Evolutionary conservation across 2,329 filamentous ascomycete species (phyloP).

Genomic region (Sporothrix globosa): DNA sequence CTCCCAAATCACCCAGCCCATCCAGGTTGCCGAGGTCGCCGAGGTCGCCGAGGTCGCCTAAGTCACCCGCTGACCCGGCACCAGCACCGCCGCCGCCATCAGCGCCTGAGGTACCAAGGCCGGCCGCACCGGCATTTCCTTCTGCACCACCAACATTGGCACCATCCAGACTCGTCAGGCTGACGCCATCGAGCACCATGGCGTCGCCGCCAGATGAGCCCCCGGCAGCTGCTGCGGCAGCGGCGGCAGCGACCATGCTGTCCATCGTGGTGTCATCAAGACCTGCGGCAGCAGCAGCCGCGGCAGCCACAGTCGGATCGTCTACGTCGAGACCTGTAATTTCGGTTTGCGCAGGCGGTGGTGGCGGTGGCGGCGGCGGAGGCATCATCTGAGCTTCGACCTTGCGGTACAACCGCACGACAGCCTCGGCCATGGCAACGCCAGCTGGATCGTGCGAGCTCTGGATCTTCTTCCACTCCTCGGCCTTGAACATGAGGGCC

Average conservation of each 20-base stretch:
- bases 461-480: conserved; percentile 60
- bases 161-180: conserved; percentile 4
- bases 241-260: conserved; percentile 29
- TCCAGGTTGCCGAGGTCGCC: conserved; percentile 29
- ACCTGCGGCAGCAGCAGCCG: conserved; percentile 23
- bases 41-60: conserved; percentile 34
- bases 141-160: background rate
- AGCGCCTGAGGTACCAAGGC: background rate
- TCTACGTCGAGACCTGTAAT: conserved; percentile 28
- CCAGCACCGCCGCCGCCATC: background rate
- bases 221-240: background rate
- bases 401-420: conserved; percentile 64
- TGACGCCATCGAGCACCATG: conserved; percentile 31
- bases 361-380: conserved; percentile 29
- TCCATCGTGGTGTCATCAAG: conserved; percentile 33
- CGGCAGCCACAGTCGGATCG: conserved; percentile 9
- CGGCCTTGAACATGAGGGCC: conserved; percentile 60
- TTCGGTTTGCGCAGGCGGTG: conserved; percentile 2
- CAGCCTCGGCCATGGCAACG: conserved; percentile 59
- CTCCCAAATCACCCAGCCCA: conserved; percentile 32
- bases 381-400: conserved; percentile 67
- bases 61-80: conserved; percentile 26
- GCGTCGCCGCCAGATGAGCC: conserved; percentile 21
- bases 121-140: background rate
- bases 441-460: conserved; percentile 50